Percentiles rank a stretch among this genome's conserved stretches.
Conservation (phyloP, 2,329 filamentous ascomycete species). For the Trichoderma asperellum region DNA sequence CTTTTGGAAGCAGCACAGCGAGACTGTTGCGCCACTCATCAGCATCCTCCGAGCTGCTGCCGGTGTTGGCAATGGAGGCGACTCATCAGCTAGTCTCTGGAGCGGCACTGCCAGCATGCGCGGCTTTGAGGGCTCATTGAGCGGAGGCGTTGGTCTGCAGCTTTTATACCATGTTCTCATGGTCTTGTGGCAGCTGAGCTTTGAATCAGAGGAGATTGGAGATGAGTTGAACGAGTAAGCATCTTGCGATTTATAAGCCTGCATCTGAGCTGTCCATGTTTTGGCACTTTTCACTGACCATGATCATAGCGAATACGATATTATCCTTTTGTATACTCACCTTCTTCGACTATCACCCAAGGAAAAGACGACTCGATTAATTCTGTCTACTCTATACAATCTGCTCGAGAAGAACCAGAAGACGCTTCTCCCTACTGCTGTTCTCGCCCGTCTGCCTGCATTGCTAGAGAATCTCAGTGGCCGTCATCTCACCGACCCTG, state of each 20-base stretch:
- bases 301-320: constrained; percentile 79
- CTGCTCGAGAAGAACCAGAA: constrained; percentile 72
- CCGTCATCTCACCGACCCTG: constrained; percentile 66
- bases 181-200: constrained; percentile 95
- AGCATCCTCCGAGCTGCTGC: constrained; percentile 81
- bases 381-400: constrained; percentile 87
- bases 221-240: constrained; percentile 83
- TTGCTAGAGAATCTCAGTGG: constrained; percentile 65
- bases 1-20: constrained; percentile 89
- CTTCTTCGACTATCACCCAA: constrained; percentile 91
- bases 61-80: constrained; percentile 68
- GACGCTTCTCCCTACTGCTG: constrained; percentile 79
- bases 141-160: constrained; percentile 88
- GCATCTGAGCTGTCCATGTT: too few relatives aligned
- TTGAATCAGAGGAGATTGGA: constrained; percentile 76
- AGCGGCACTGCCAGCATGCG: constrained; percentile 58
- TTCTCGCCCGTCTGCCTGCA: constrained; percentile 78
- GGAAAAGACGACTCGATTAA: constrained; percentile 93
- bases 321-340: constrained; percentile 89
- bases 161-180: constrained; percentile 92
- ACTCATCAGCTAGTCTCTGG: constrained; percentile 64
- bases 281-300: constrained; percentile 31
- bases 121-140: constrained; percentile 65
- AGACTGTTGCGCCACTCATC: constrained; percentile 81
- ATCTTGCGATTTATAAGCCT: neutral